Conservation (phyloP, 108 stramenopile genomes). For the Fragilaria crotonensis region DNA sequence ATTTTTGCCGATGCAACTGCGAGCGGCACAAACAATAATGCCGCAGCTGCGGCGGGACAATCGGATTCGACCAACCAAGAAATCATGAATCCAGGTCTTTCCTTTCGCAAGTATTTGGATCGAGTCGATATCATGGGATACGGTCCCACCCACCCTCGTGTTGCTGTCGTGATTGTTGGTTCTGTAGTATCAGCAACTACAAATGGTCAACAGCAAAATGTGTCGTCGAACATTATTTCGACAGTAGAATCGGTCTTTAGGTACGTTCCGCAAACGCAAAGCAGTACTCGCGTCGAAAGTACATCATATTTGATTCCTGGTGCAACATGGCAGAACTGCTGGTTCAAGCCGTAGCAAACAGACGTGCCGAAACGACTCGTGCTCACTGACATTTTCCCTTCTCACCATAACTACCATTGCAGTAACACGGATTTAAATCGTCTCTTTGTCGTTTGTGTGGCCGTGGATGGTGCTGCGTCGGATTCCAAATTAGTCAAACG, state of each 20-base stretch:
- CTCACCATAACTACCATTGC: too few relatives aligned
- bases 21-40: neutral
- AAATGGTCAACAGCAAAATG: too few relatives aligned
- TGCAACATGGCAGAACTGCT: neutral
- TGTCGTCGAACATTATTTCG: slow-evolving; percentile 2
- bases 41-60: slow-evolving; percentile 13
- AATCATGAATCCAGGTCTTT: slow-evolving; percentile 1
- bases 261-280: too few relatives aligned
- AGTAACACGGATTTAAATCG: slow-evolving; percentile 57
- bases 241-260: slow-evolving; percentile 34
- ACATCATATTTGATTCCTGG: neutral
- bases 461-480: slow-evolving; percentile 36
- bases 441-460: slow-evolving; percentile 58
- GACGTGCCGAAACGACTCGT: neutral
- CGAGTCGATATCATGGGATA: slow-evolving; percentile 72
- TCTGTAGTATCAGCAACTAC: too few relatives aligned
- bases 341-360: neutral
- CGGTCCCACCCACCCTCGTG: slow-evolving; percentile 66
- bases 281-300: neutral
- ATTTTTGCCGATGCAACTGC: neutral
- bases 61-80: neutral
- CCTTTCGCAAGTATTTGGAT: slow-evolving; percentile 42
- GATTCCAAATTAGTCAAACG: slow-evolving; percentile 2
- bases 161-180: slow-evolving; percentile 60
- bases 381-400: neutral